A percentile compares a stretch with the other conserved stretches of the same genome.
phyloP scores from a whole-genome alignment of 495 filamentous ascomycete species.

The Penicillium verhagenii region DNA sequence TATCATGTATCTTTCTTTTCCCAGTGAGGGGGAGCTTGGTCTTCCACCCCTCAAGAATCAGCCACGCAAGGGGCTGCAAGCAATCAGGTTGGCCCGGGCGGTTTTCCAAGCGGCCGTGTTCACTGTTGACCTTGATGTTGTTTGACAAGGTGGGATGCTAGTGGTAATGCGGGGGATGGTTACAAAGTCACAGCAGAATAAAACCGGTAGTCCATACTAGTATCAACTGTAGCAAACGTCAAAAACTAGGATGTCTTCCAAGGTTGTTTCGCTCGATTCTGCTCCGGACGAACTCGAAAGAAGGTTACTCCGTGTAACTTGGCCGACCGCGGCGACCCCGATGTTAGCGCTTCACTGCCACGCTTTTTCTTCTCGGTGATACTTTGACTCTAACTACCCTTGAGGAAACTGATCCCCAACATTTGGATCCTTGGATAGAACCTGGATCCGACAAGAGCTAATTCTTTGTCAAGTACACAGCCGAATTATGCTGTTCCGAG shows the following conservation, averaged over 20 bases:
- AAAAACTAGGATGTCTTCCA: background rate
- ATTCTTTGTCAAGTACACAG: background rate
- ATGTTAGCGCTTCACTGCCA: background rate
- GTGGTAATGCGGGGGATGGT: background rate
- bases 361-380: background rate
- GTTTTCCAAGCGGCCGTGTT: conserved; percentile 16
- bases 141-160: conserved; percentile 8
- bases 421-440: no score
- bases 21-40: background rate
- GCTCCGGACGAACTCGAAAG: background rate
- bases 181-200: background rate
- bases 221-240: background rate
- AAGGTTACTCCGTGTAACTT: background rate
- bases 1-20: no score
- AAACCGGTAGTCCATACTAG: background rate
- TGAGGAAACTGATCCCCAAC: no score
- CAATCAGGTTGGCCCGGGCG: conserved; percentile 11
- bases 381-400: background rate
- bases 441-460: background rate
- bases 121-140: conserved; percentile 10
- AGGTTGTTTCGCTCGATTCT: no score
- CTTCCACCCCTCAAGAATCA: conserved; percentile 12
- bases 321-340: conserved; percentile 1
- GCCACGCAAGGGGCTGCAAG: conserved; percentile 19
- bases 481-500: background rate